Percentiles rank a stretch among this genome's conserved stretches.
Conservation (phyloP, 768 basidiomycete genomes). For the Boletus insuetus region DNA sequence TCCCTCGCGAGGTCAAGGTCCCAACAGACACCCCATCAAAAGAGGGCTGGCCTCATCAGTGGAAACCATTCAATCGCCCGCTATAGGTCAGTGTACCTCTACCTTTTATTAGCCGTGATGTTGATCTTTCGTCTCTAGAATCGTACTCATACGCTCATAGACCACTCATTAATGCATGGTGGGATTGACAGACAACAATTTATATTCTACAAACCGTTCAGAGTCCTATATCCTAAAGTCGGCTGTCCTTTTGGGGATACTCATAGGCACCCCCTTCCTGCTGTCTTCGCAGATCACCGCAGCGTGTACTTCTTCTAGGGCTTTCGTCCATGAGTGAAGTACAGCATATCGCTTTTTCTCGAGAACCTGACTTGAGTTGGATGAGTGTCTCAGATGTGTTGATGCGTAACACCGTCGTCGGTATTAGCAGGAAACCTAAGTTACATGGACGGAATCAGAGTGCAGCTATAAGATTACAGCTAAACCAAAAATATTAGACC, state of each 20-base stretch:
- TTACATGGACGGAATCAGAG: too few relatives aligned
- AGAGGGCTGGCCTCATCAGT: conserved; percentile 85
- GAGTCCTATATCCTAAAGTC: conserved; percentile 29
- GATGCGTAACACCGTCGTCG: background rate
- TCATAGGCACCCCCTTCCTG: conserved; percentile 29
- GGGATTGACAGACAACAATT: background rate
- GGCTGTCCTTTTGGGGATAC: conserved; percentile 30
- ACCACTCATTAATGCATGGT: conserved; percentile 1
- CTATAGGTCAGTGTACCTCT: conserved; percentile 25
- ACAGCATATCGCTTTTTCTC: conserved; percentile 85
- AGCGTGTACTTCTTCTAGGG: conserved; percentile 70
- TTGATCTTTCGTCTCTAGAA: conserved; percentile 4
- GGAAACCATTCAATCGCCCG: conserved; percentile 63
- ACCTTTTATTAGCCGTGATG: background rate
- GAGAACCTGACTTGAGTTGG: conserved; percentile 67
- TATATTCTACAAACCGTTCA: conserved; percentile 11
- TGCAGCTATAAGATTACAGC: too few relatives aligned
- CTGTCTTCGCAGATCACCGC: conserved; percentile 71
- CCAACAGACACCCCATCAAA: conserved; percentile 84
- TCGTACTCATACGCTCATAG: background rate
- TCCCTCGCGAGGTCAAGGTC: conserved; percentile 83
- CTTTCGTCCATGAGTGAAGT: conserved; percentile 77
- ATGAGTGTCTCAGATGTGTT: background rate
- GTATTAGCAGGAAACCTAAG: too few relatives aligned
- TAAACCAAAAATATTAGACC: too few relatives aligned